phyloP scores from a whole-genome alignment of 371 early-diverging fungal species.

The Smittium mucronatum region DNA sequence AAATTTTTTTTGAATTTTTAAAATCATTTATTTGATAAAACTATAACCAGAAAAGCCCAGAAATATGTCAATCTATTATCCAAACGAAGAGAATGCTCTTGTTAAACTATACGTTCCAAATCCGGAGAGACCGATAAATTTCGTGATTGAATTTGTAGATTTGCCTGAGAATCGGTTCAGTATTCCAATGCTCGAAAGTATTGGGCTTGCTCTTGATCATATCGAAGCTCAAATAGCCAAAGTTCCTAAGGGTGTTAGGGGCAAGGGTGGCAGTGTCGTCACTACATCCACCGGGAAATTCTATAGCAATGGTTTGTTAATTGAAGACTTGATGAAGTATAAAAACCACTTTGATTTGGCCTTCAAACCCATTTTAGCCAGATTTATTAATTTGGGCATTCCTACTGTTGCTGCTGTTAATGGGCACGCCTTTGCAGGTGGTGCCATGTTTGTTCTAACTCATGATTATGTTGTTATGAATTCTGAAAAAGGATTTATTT shows the following conservation, averaged over 20 bases:
- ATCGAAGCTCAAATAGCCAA: constrained; percentile 36
- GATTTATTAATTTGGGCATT: constrained; percentile 48
- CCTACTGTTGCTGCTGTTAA: constrained; percentile 81
- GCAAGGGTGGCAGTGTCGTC: constrained; percentile 40
- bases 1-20: too few relatives aligned
- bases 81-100: constrained; percentile 7
- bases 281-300: constrained; percentile 55
- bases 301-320: constrained; percentile 55
- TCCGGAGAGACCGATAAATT: constrained; percentile 21
- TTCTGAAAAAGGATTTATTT: constrained; percentile 56
- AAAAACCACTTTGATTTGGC: neutral
- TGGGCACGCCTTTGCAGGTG: constrained; percentile 81
- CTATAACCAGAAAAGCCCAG: too few relatives aligned
- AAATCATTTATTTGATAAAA: too few relatives aligned
- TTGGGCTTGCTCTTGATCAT: constrained; percentile 44
- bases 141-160: constrained; percentile 24
- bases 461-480: constrained; percentile 78
- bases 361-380: constrained; percentile 17
- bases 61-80: constrained; percentile 6
- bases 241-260: constrained; percentile 20
- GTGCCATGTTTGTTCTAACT: constrained; percentile 59
- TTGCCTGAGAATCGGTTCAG: constrained; percentile 54
- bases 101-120: constrained; percentile 27
- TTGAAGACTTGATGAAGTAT: constrained; percentile 1
- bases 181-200: constrained; percentile 39